A percentile compares a stretch with the other conserved stretches of the same genome.
phyloP scores from a whole-genome alignment of 2,329 filamentous ascomycete species.

The Alternaria sp. region DNA sequence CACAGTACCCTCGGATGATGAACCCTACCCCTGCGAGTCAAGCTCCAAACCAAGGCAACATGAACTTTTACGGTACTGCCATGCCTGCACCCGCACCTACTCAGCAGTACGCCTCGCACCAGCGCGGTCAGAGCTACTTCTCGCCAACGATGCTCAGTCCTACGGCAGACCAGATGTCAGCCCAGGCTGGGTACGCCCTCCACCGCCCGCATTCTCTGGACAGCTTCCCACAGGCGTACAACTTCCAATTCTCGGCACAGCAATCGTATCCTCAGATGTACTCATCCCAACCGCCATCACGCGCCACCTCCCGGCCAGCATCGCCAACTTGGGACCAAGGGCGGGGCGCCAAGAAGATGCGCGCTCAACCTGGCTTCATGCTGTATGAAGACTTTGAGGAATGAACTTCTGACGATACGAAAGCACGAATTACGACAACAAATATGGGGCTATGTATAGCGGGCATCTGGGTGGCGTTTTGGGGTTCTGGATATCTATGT shows the following conservation, averaged over 20 bases:
- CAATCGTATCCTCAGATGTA: constrained; percentile 31
- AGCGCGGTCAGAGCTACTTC: constrained; percentile 29
- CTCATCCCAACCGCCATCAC: constrained; percentile 36
- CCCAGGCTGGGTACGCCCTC: constrained; percentile 24
- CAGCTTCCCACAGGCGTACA: constrained; percentile 28
- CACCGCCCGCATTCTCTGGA: constrained; percentile 36
- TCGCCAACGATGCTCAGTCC: constrained; percentile 31
- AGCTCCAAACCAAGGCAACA: constrained; percentile 14
- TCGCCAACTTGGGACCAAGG: constrained; percentile 41
- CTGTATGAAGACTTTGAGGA: constrained; percentile 26
- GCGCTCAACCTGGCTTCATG: constrained; percentile 23
- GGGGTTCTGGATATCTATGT: constrained; percentile 2
- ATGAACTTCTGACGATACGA: constrained; percentile 14
- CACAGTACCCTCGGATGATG: constrained; percentile 20
- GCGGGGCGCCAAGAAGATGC: constrained; percentile 30
- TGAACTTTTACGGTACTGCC: constrained; percentile 15
- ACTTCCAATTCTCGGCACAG: constrained; percentile 24
- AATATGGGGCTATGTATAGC: constrained; percentile 10
- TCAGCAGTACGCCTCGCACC: constrained; percentile 22
- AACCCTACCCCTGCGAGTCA: constrained; percentile 11
- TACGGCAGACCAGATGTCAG: constrained; percentile 18
- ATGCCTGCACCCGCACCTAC: constrained; percentile 14
- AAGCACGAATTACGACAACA: constrained; percentile 25
- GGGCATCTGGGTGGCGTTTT: constrained; percentile 24
- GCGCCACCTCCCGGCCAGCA: constrained; percentile 29